Percentiles rank a stretch among this genome's conserved stretches.
Evolutionary conservation across 495 filamentous ascomycete species (phyloP).

Genomic region (Hyaloscypha hepaticicola): DNA sequence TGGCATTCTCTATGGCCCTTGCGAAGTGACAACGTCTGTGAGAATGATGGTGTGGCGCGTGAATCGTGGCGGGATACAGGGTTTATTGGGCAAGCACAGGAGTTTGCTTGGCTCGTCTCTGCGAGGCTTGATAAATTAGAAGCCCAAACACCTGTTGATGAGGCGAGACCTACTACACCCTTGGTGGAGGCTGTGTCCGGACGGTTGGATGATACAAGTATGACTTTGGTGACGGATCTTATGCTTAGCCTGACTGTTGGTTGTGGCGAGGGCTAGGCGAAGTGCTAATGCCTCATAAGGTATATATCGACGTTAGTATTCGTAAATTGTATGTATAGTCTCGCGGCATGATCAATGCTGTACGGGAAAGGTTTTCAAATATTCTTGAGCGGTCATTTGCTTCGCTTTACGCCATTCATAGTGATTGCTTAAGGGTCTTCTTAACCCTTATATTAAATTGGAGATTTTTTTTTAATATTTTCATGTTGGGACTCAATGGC

Average conservation of each 20-base stretch:
- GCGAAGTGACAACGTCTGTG: constrained; percentile 3
- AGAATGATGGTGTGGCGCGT: neutral
- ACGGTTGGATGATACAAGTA: constrained; percentile 11
- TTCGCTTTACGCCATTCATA: too few relatives aligned
- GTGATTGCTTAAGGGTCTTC: too few relatives aligned
- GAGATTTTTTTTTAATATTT: too few relatives aligned
- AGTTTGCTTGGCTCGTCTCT: constrained; percentile 8
- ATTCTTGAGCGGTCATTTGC: too few relatives aligned
- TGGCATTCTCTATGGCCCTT: constrained; percentile 2
- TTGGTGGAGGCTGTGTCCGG: neutral
- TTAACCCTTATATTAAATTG: too few relatives aligned
- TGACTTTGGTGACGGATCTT: constrained; percentile 11
- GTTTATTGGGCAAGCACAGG: constrained; percentile 10
- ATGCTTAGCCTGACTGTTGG: constrained; percentile 8
- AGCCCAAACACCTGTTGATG: neutral
- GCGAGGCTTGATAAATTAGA: constrained; percentile 1
- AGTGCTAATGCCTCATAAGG: too few relatives aligned
- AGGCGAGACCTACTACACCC: neutral
- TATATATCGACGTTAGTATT: too few relatives aligned
- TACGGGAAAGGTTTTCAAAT: too few relatives aligned
- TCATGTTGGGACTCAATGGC: too few relatives aligned
- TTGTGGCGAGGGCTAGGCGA: too few relatives aligned
- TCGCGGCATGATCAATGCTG: too few relatives aligned
- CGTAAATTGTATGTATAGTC: too few relatives aligned
- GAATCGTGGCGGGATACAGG: constrained; percentile 12